Evolutionary conservation across 2,329 filamentous ascomycete genomes (phyloP).

Genomic region (Penicillium decumbens): DNA sequence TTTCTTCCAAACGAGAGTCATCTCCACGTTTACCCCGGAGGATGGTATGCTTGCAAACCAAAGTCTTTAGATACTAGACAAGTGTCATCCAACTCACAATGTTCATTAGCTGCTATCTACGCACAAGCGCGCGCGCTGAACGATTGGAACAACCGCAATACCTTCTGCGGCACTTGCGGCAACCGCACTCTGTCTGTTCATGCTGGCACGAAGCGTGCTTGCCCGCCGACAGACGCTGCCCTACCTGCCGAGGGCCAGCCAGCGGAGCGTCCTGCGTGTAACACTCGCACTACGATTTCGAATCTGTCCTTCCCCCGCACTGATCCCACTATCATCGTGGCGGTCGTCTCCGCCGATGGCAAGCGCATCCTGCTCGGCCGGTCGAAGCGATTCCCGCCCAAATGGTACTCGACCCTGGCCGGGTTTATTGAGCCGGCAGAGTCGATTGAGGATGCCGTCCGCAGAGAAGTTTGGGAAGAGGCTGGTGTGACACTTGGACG

Average conservation of each 20-base stretch:
- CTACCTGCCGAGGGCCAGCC: conserved; percentile 27
- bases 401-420: conserved; percentile 86
- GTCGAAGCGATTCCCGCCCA: conserved; percentile 72
- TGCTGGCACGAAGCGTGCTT: conserved; percentile 44
- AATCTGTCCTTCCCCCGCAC: conserved; percentile 91
- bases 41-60: conserved; percentile 50
- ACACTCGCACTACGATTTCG: conserved; percentile 76
- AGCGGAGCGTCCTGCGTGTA: conserved; percentile 61
- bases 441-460: conserved; percentile 77
- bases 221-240: conserved; percentile 43
- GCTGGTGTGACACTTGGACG: conserved; percentile 70
- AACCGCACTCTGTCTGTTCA: conserved; percentile 62
- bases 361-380: conserved; percentile 77
- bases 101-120: conserved; percentile 70
- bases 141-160: conserved; percentile 92
- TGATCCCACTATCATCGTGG: conserved; percentile 92
- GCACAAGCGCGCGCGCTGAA: conserved; percentile 81
- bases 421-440: conserved; percentile 83
- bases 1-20: conserved; percentile 64
- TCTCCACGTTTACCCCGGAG: conserved; percentile 56
- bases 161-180: conserved; percentile 87
- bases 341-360: conserved; percentile 76
- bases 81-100: background rate
- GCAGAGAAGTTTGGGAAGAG: conserved; percentile 83
- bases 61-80: background rate